These are phyloP conservation scores for Malassezia caprae DNA, from an alignment of 1,284 basidiomycete genomes.

Conservation along the genomic window DNA sequence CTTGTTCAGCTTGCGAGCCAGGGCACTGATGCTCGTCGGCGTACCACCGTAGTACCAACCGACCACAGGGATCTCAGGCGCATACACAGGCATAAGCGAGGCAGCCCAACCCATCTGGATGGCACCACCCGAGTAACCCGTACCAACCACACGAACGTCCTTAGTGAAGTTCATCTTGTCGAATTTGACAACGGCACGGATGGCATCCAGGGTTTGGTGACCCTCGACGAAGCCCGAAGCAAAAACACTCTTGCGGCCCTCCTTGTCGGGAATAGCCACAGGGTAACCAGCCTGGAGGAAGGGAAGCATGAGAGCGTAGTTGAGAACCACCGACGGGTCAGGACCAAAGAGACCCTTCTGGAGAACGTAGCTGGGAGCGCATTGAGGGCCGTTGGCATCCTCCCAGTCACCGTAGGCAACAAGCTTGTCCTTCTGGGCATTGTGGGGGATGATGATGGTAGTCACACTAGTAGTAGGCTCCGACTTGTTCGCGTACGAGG, in stretches of 20 bases:
- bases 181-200: slow-evolving; percentile 21
- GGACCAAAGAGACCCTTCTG: not conserved
- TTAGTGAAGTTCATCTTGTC: slow-evolving; percentile 3
- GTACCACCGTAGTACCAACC: slow-evolving; percentile 34
- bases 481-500: slow-evolving; percentile 1
- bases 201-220: slow-evolving; percentile 23
- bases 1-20: not conserved
- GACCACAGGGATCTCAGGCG: slow-evolving; percentile 24
- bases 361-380: slow-evolving; percentile 25
- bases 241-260: slow-evolving; percentile 23
- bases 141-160: slow-evolving; percentile 18
- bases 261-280: slow-evolving; percentile 31
- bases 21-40: slow-evolving; percentile 19
- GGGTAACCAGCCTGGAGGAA: slow-evolving; percentile 23
- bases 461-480: slow-evolving; percentile 17
- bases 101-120: slow-evolving; percentile 25
- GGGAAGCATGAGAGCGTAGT: not conserved
- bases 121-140: slow-evolving; percentile 31
- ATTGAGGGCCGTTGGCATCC: slow-evolving; percentile 24
- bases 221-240: slow-evolving; percentile 30
- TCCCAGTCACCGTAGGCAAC: slow-evolving; percentile 21
- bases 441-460: slow-evolving; percentile 25
- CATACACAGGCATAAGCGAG: slow-evolving; percentile 20
- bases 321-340: not conserved
- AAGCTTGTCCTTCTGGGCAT: slow-evolving; percentile 21